Base-by-base conservation (phyloP, 1,284 basidiomycete genomes). In the Laetiporus sulphureus region DNA sequence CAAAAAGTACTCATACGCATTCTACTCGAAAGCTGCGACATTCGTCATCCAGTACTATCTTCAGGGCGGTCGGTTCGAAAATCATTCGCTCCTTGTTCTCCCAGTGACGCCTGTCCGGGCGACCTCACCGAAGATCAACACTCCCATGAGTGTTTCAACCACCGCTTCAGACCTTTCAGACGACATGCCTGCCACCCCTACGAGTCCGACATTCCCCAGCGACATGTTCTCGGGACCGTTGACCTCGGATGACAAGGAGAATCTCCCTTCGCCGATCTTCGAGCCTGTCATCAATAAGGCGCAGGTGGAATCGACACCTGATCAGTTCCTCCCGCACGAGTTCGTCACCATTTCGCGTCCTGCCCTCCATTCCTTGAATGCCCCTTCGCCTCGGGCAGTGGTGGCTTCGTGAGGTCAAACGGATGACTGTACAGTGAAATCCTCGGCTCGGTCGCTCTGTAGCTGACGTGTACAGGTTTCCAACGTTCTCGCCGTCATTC, bases 1-100 rank as follows among this genome's bases (percentile, higher is more conserved):
- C 62, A 93, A 95, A 72, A 99, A 99, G 72, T 99, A 99, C 70
- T 91, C 93, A 10, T 92, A 90, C 56, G 81, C 83, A 22, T 93
- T 92, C 68, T 98, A 94, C 69, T 91, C 88, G 38, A 91, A 91
- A 64, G 91, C 93, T 0, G 94, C 96, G 23, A 90, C 86, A 13
- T 77, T 90, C 56, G 90, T 92, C 45, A 81, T 93, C 44, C 90
- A 97, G 59, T 94, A 85, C 69, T 99, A 98, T 55, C 76, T 90
- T 32, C 73, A 83, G 57, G 85, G 85, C 40, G 81, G 80, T 42
- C 79, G 79, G 41, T 88, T 83, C 60, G 58, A 69, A 47, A 71
- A 68, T 34, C 69, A 76, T 29, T 60, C 69, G 13, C 55, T 71
- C n/a, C 57, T 69, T 53, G 10, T 74, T 22, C 65, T 85, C 29